Evolutionary conservation across 495 filamentous ascomycete species (phyloP), one percentile per base, ranked within the genome.

Genomic region (Beverwykella pulmonaria): DNA sequence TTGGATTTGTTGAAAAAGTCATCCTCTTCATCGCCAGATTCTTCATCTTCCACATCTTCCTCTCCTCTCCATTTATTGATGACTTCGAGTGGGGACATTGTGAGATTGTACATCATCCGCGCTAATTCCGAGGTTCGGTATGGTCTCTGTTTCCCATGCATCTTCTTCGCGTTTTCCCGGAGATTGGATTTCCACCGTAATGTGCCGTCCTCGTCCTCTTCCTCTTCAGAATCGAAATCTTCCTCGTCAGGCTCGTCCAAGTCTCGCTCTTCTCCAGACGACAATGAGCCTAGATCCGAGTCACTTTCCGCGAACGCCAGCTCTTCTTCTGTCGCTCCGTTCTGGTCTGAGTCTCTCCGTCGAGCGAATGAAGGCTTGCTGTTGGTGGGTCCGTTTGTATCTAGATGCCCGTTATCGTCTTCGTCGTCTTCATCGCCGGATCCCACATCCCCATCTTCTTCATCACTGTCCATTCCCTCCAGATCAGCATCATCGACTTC

Each of bases 261-360:
- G 19, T 84, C 80, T 54, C 84, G 81, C 30, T 86, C 85, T 14
- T 85, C 86, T 3, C 81, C 88, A 2, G 83, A 94, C 30, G 83
- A 95, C 36, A 96, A 78, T 15, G 94, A 97, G 14, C 94, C 94
- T 2, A 98, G 80, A 75, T 98, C 95, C 7, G 93, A 97, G 73
- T 98, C 94, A 71, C 90, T 94, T 71, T 98, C 93, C 1, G 93
- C 93, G 76, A 97, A 98, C n/a, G 85, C 89, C 67, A 97, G 63
- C 56, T 87, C 85, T 44, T 72, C 69, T 5, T 44, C 41, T 15
- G 23, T 20, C 23, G 67, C 48, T 8, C 85, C 88, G 34, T 87
- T 86, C 14, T 81, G 78, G 32, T 86, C 76, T 82, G 81, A 68
- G 72, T 77, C 67, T 78, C 79, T 72, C 75, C 81, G 71, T 77